Conservation (phyloP, 441 rosid genomes). For the Jatropha podagrica region DNA sequence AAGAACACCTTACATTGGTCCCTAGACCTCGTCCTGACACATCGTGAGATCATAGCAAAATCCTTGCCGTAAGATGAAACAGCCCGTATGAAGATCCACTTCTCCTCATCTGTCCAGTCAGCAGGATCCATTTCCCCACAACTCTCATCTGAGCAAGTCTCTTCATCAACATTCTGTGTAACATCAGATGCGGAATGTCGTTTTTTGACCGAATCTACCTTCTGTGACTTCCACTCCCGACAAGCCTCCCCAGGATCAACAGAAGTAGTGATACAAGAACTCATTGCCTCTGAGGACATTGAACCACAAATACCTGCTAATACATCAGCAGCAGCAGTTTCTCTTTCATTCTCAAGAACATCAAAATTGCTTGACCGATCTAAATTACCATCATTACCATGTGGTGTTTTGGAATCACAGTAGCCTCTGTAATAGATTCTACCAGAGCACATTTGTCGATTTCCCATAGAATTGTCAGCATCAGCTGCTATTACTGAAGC, state of each 20-base stretch:
- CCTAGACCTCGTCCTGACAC: slow-evolving; percentile 67
- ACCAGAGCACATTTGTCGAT: slow-evolving; percentile 37
- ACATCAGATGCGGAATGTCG: slow-evolving; percentile 59
- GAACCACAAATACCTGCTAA: slow-evolving; percentile 80
- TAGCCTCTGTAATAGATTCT: slow-evolving; percentile 47
- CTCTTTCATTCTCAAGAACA: slow-evolving; percentile 57
- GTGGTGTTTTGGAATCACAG: slow-evolving; percentile 44
- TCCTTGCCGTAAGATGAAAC: slow-evolving; percentile 80
- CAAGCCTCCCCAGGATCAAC: slow-evolving; percentile 57
- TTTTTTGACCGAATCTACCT: slow-evolving; percentile 45
- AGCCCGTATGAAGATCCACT: slow-evolving; percentile 68
- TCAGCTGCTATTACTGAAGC: slow-evolving; percentile 82
- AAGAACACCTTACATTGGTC: slow-evolving; percentile 90
- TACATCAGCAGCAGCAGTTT: slow-evolving; percentile 81
- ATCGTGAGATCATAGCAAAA: slow-evolving; percentile 66
- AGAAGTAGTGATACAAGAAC: slow-evolving; percentile 78
- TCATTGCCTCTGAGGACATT: slow-evolving; percentile 84
- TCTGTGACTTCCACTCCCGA: slow-evolving; percentile 48
- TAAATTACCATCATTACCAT: slow-evolving; percentile 44
- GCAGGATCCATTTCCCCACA: slow-evolving; percentile 77
- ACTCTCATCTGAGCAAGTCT: slow-evolving; percentile 92
- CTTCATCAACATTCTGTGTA: slow-evolving; percentile 70
- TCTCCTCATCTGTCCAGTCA: slow-evolving; percentile 96
- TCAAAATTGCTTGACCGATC: slow-evolving; percentile 52
- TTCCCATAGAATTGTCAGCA: slow-evolving; percentile 46